phyloP scores from a whole-genome alignment of 306 rosid genomes.

The Phaseolus lunatus region DNA sequence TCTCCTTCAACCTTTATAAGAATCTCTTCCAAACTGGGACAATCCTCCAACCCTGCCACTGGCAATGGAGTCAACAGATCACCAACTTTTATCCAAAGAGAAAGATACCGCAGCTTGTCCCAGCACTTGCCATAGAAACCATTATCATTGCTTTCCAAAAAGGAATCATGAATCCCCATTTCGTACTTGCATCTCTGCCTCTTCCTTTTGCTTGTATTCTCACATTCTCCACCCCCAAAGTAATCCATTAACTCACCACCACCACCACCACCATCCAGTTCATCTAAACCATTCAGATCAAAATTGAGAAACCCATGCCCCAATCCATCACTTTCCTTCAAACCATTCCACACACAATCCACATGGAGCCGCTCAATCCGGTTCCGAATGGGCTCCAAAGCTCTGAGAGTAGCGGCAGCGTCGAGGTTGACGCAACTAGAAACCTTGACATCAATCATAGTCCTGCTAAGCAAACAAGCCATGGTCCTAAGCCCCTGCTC shows the following conservation, averaged over 20 bases:
- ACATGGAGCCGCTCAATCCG: conserved; percentile 77
- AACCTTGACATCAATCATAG: conserved; percentile 68
- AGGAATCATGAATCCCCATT: conserved; percentile 45
- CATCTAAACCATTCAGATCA: conserved; percentile 50
- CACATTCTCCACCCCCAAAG: conserved; percentile 49
- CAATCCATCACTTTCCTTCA: conserved; percentile 48
- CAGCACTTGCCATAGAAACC: conserved; percentile 60
- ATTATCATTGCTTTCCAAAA: conserved; percentile 48
- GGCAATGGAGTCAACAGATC: conserved; percentile 73
- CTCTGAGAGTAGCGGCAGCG: conserved; percentile 59
- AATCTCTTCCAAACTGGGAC: conserved; percentile 82
- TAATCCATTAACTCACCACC: conserved; percentile 38
- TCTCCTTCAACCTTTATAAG: conserved; percentile 79
- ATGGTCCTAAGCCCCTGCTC: conserved; percentile 75
- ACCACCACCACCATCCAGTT: neutral
- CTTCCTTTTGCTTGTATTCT: conserved; percentile 55
- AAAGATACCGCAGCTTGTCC: conserved; percentile 70
- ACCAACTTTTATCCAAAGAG: conserved; percentile 90
- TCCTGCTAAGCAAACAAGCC: conserved; percentile 63
- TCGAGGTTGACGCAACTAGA: conserved; percentile 75
- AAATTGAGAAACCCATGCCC: conserved; percentile 42
- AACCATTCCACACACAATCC: conserved; percentile 80
- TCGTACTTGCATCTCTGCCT: conserved; percentile 61
- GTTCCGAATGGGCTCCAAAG: conserved; percentile 74
- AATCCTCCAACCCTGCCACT: conserved; percentile 71